Evolutionary conservation across 805 yeast species (phyloP).

Genomic region (Priceomyces carsonii): DNA sequence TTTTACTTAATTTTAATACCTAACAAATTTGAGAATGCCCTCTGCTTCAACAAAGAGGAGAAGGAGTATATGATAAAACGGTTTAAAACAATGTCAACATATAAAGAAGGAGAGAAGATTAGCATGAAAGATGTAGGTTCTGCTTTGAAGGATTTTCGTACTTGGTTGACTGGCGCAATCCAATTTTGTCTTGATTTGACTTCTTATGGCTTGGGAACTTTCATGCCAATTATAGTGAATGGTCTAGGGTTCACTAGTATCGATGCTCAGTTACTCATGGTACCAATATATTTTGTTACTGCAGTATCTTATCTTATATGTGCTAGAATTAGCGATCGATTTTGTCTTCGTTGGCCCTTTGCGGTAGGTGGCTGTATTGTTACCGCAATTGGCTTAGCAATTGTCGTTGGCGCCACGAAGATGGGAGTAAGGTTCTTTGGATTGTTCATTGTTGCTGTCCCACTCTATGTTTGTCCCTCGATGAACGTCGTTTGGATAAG

Average conservation of each 20-base stretch:
- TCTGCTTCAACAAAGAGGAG: slow-evolving; percentile 40
- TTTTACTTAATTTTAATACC: slow-evolving; percentile 38
- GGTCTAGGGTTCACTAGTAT: slow-evolving; percentile 27
- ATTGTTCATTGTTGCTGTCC: slow-evolving; percentile 32
- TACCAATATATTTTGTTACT: slow-evolving; percentile 39
- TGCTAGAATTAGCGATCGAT: slow-evolving; percentile 28
- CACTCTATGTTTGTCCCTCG: slow-evolving; percentile 39
- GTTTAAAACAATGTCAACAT: slow-evolving; percentile 32
- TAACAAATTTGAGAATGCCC: slow-evolving; percentile 39
- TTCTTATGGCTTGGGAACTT: slow-evolving; percentile 44
- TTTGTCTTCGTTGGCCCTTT: slow-evolving; percentile 30
- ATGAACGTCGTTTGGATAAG: slow-evolving; percentile 46
- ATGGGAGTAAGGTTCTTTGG: slow-evolving; percentile 38
- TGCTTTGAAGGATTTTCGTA: slow-evolving; percentile 33
- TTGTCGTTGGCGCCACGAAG: slow-evolving; percentile 26
- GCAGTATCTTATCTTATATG: slow-evolving; percentile 23
- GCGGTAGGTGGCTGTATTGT: slow-evolving; percentile 20
- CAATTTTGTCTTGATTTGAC: slow-evolving; percentile 47
- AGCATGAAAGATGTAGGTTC: slow-evolving; percentile 17
- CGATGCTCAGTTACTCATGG: slow-evolving; percentile 40
- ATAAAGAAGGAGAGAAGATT: slow-evolving; percentile 30
- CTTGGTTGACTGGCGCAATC: slow-evolving; percentile 32
- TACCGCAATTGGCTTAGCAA: slow-evolving; percentile 32
- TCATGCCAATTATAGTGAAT: slow-evolving; percentile 40
- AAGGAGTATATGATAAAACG: slow-evolving; percentile 34